Base-by-base conservation (phyloP, 2,329 filamentous ascomycete genomes). In the Orbilia javanica region DNA sequence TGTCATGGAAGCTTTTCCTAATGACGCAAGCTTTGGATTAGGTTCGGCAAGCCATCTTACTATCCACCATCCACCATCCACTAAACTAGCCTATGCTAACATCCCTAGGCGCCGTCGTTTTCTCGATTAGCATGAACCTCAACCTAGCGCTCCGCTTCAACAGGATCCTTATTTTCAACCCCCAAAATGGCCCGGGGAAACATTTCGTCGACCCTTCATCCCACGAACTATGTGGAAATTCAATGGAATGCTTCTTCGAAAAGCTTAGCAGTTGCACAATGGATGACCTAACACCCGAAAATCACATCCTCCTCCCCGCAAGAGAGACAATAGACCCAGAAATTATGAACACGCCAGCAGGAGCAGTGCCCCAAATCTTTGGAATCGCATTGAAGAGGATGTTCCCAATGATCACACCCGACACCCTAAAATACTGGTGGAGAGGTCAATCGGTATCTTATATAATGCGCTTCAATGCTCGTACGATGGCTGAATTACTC, bases 381-480 rank as follows among this genome's bases (percentile, higher is more conserved):
- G 79, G 64, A 39, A 68, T 77, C 27, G 73, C 72, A 4, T 55
- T 81, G 13, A 64, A 46, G 44, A 62, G 36, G 13, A 46, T 79
- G 18, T 73, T 73, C 48, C 72, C 79, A 18, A 75, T 80, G 64
- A 80, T 82, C 44, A 80, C 63, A 6, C 48, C 50, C 20, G 80
- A 82, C 48, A 72, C 79, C 7, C 27, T 68, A 13, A 80, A 79
- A 60, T 81, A 81, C 34, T 81, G 79, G 81, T 81, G 81, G 80
- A 66, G 79, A 25, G 68, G 76, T 0, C 80, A 81, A 52, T 79
- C 73, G 6, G 74, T 78, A 57, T 73, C 79, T 6, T 82, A 80
- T 77, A 67, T 80, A 27, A 79, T 82, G 79, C 76, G 80, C 22
- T 80, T 79, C 29, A 81, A 82, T 64, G 75, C 42, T 29, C 62